Conservation (phyloP, 2,329 filamentous ascomycete species). For the Colletotrichum chlorophyti region DNA sequence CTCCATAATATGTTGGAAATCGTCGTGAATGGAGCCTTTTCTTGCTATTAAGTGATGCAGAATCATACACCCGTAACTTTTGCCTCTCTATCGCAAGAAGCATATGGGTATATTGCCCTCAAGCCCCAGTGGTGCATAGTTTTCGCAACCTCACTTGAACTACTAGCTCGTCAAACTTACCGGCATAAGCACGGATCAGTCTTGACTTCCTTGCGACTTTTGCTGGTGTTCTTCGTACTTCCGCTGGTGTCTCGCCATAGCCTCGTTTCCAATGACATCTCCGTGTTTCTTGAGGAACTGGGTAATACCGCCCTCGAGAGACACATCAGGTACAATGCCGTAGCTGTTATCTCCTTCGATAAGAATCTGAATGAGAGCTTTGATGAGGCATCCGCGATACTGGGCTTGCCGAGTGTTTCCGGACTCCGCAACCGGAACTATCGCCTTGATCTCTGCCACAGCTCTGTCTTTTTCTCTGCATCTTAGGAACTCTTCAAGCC, state of each 20-base stretch:
- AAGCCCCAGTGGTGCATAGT: too few relatives aligned
- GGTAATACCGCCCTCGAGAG: neutral
- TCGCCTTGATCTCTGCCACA: slow-evolving; percentile 30
- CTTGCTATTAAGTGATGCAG: too few relatives aligned
- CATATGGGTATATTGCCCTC: too few relatives aligned
- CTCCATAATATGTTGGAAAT: too few relatives aligned
- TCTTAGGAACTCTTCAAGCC: slow-evolving; percentile 50
- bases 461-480: slow-evolving; percentile 43
- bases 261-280: neutral
- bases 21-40: too few relatives aligned
- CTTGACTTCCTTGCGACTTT: neutral
- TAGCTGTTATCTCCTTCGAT: slow-evolving; percentile 50
- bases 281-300: neutral
- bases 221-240: neutral
- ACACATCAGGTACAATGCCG: slow-evolving; percentile 36
- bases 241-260: neutral
- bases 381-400: slow-evolving; percentile 43
- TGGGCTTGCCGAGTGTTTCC: slow-evolving; percentile 20
- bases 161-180: too few relatives aligned
- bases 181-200: too few relatives aligned
- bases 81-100: too few relatives aligned
- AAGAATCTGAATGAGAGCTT: slow-evolving; percentile 57
- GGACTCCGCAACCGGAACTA: neutral
- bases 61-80: too few relatives aligned
- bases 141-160: neutral